These are phyloP conservation scores for Saccharum hybrid DNA, from an alignment of 202 grass and related monocot species.

Conservation along the genomic window DNA sequence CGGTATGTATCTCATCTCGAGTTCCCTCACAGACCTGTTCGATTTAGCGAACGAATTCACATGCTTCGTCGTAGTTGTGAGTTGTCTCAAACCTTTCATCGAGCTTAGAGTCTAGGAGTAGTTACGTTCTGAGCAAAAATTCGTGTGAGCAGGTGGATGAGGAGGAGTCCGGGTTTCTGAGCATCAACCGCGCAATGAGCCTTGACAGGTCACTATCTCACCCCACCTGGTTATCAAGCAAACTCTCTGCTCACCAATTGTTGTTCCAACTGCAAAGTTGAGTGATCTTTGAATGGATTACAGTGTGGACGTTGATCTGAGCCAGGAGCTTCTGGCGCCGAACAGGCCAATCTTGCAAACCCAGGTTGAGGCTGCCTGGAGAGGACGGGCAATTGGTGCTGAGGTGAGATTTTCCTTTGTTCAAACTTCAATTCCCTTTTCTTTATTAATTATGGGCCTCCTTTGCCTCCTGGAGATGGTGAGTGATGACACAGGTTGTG, in stretches of 20 bases:
- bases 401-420: slow-evolving; percentile 51
- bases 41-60: neutral
- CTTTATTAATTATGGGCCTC: neutral
- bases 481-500: slow-evolving; percentile 24
- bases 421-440: slow-evolving; percentile 9
- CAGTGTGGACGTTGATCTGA: slow-evolving; percentile 93
- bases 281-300: slow-evolving; percentile 25
- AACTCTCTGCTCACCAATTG: slow-evolving; percentile 5
- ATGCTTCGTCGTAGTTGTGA: neutral
- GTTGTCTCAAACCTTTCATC: neutral
- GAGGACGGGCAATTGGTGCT: slow-evolving; percentile 53
- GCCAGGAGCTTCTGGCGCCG: slow-evolving; percentile 85
- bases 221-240: neutral
- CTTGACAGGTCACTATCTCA: slow-evolving; percentile 77
- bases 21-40: neutral
- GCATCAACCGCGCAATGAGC: slow-evolving; percentile 80
- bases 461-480: slow-evolving; percentile 12
- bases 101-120: neutral
- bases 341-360: slow-evolving; percentile 70
- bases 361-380: slow-evolving; percentile 80
- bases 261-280: neutral
- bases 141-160: slow-evolving; percentile 60
- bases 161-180: slow-evolving; percentile 76
- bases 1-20: slow-evolving; percentile 29
- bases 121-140: slow-evolving; percentile 15